Base-by-base conservation (phyloP, 2,329 filamentous ascomycete species). In the Paraphaeosphaeria sporulosa region DNA sequence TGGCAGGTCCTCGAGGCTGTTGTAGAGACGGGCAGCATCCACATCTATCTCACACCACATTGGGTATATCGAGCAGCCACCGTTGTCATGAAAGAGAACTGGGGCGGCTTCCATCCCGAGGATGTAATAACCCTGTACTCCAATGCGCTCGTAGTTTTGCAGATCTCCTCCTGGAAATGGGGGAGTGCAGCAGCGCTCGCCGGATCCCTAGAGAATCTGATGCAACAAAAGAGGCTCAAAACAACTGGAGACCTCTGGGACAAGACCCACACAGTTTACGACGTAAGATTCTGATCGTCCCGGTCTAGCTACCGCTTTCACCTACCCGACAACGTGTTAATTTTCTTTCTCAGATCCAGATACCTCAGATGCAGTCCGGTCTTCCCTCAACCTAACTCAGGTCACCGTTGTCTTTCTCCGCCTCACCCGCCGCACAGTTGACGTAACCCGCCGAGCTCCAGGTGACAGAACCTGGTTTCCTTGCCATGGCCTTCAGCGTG, bases 11-110 rank as follows among this genome's bases (percentile, higher is more conserved):
- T 74, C 42, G 74, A 77, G 55, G 69, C 71, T 25, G 74, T 75
- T 12, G 73, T 77, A 5, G 67, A 68, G 42, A 60, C 64, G 2
- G 73, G 72, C 10, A 66, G 67, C 48, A 68, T 76, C 8, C 72
- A 77, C 61, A 68, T 68, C 4, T 77, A 71, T 42, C 56, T 74
- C 7, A 77, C 74, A 1, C 74, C 74, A 15, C 72, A 77, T 55
- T 77, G 74, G 74, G 74, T 77, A 1, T 76, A 74, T 57, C 67
- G 69, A 49, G 73, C 74, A 9, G 73, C 69, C 3, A 72, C 70
- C 0, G 67, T 76, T 3, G 57, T 77, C 25, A 70, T 77, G 27
- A 69, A 77, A 34, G 73, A 72, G 55, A 73, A 52, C 10, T 76
- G 54, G 67, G 70, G 4, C 49, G 63, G 6, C 70, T 52, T 76